Evolutionary conservation across 2,329 filamentous ascomycete species (phyloP), one percentile per base, ranked within the genome.

Genomic region (Aspergillus costaricaensis): DNA sequence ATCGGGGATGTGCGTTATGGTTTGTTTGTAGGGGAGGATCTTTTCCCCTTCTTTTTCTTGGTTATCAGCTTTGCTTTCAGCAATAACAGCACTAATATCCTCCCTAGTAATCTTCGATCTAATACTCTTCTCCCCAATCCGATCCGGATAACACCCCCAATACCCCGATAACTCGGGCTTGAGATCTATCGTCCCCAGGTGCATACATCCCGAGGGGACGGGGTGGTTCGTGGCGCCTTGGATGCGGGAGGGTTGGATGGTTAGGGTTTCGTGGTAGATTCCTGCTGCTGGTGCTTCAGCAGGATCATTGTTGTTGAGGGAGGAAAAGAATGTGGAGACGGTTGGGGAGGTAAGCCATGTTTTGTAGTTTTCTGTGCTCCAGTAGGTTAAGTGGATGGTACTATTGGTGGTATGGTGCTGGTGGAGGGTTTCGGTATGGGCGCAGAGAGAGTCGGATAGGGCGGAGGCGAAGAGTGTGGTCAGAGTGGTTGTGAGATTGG

Each of bases 81-180:
- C n/a, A n/a, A 14, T 12, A 17, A 4, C 17, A 14, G 25, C 9
- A 21, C 9, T 14, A 4, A 17, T 32, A 7, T 49, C 3, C 9
- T 32, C 25, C 15, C 4, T 39, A 17, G 44, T 6, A 5, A 30
- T 5, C 2, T 19, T 10, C 9, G 21, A 12, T 2, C 15, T 30
- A 5, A 48, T 48, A 12, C 27, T 48, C 8, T 52, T 53, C 30
- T 60, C 58, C 30, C 25, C 17, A 48, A 64, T 65, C 8, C 61
- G 57, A 41, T 65, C 55, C 6, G 60, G 57, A 23, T 64, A 64
- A 19, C 64, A 68, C 0, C 66, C 66, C 66, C 64, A 68, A 41
- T 66, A 68, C 3, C 66, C 66, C 5, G 19, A 43, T n/a, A 65
- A 63, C 25, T 65, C 49, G 0, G 32, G 38, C 1, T 61, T 39